phyloP scores from a whole-genome alignment of 176 grass and related monocot genomes.

The Eragrostis curvula region DNA sequence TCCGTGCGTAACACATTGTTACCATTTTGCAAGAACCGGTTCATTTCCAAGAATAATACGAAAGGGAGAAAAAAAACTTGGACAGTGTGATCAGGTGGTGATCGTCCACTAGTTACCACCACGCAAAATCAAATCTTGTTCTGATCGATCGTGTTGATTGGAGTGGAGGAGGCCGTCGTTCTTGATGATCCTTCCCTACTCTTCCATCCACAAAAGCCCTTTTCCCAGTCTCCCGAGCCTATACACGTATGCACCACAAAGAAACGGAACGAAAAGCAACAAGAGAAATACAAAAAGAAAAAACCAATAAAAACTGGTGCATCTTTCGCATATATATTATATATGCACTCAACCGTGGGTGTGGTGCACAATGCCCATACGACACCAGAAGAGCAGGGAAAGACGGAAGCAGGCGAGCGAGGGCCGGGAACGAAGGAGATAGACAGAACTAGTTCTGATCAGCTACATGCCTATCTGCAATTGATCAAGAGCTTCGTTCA shows the following conservation, averaged over 20 bases:
- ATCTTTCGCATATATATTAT: neutral
- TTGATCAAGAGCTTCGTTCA: too few species aligned
- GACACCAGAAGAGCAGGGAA: neutral
- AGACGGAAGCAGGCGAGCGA: neutral
- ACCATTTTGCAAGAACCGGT: neutral
- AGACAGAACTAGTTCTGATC: neutral
- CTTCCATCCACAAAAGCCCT: constrained; percentile 17
- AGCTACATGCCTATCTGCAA: too few species aligned
- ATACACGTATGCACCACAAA: neutral
- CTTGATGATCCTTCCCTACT: neutral
- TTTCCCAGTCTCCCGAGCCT: neutral
- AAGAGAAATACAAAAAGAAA: neutral
- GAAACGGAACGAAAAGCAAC: neutral
- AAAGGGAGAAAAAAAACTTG: neutral
- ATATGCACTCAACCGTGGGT: neutral
- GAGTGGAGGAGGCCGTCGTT: neutral
- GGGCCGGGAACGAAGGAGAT: neutral
- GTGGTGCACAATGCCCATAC: neutral
- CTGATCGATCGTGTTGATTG: neutral
- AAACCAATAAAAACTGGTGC: neutral
- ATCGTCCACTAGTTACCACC: neutral
- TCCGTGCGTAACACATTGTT: neutral
- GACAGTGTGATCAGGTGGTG: neutral
- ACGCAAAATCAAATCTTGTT: neutral
- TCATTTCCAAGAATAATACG: neutral